These are phyloP conservation scores for Solanum medicagineum DNA, from an alignment of 257 asterid genomes.

Conservation along the genomic window DNA sequence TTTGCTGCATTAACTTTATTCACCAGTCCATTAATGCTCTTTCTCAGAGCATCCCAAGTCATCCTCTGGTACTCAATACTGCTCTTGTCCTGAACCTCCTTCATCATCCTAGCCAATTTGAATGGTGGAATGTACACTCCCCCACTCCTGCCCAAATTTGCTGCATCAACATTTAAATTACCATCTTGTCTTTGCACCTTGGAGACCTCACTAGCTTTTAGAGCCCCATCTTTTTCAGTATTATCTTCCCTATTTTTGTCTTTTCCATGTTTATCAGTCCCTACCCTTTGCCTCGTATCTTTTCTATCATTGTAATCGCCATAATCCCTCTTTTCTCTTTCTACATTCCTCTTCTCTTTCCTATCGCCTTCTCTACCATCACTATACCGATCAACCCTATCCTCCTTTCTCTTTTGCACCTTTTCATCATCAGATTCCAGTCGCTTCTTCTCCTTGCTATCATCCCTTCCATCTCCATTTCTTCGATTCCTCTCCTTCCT, in stretches of 20 bases:
- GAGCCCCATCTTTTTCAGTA: background rate
- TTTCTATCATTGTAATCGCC: constrained; percentile 9
- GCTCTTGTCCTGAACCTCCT: constrained; percentile 64
- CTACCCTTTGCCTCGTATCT: constrained; percentile 14
- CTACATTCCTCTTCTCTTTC: background rate
- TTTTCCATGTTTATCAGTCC: constrained; percentile 7
- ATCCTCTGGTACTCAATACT: constrained; percentile 76
- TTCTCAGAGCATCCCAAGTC: constrained; percentile 92
- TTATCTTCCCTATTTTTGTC: constrained; percentile 5
- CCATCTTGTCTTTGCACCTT: constrained; percentile 19
- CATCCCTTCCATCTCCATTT: constrained; percentile 4
- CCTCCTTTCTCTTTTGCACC: constrained; percentile 1
- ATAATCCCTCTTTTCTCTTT: constrained; percentile 12
- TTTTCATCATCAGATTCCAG: constrained; percentile 12
- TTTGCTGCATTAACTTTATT: constrained; percentile 81
- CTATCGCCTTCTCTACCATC: constrained; percentile 5
- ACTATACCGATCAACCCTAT: constrained; percentile 5
- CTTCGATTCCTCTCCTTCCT: background rate
- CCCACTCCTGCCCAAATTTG: constrained; percentile 59
- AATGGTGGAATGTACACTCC: constrained; percentile 88
- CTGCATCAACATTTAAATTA: constrained; percentile 8
- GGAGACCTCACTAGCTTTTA: constrained; percentile 12
- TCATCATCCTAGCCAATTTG: constrained; percentile 73
- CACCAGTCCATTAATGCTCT: constrained; percentile 87
- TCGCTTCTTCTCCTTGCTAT: background rate